A percentile compares a stretch with the other conserved stretches of the same genome.
Conservation (phyloP, 805 yeast species). For the Saturnispora bothae region DNA sequence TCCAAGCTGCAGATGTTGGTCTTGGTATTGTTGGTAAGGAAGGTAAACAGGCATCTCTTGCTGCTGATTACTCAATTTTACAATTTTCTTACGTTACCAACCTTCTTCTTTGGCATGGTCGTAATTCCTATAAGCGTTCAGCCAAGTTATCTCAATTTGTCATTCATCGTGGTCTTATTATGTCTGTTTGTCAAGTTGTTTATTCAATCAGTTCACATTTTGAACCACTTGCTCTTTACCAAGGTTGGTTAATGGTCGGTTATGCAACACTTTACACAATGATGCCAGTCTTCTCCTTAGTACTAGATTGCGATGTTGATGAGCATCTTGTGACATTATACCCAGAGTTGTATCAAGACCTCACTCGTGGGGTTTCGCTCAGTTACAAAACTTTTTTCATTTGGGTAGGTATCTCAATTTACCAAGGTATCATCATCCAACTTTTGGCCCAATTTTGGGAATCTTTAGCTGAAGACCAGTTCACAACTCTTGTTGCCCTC, state of each 20-base stretch:
- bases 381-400: conserved; percentile 81
- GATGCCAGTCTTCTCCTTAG: conserved; percentile 95
- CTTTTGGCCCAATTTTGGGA: conserved; percentile 69
- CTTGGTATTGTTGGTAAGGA: conserved; percentile 99
- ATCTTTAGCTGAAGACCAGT: conserved; percentile 43
- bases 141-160: conserved; percentile 94
- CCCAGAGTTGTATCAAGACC: conserved; percentile 90
- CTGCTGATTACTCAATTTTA: conserved; percentile 91
- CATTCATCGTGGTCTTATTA: conserved; percentile 89
- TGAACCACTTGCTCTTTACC: conserved; percentile 89
- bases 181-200: conserved; percentile 91
- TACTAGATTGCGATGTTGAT: conserved; percentile 82
- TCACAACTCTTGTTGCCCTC: conserved; percentile 72
- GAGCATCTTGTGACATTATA: conserved; percentile 81
- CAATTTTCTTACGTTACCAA: conserved; percentile 86
- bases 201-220: conserved; percentile 77
- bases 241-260: conserved; percentile 98
- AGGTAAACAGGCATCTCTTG: conserved; percentile 93
- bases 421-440: conserved; percentile 83
- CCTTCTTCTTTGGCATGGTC: conserved; percentile 91
- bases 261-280: conserved; percentile 94
- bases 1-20: conserved; percentile 97
- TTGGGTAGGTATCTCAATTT: conserved; percentile 85
- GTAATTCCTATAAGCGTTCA: conserved; percentile 91
- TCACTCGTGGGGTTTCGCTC: conserved; percentile 77